Conservation (phyloP, 2,329 filamentous ascomycete genomes). For the Fusarium camptoceras region DNA sequence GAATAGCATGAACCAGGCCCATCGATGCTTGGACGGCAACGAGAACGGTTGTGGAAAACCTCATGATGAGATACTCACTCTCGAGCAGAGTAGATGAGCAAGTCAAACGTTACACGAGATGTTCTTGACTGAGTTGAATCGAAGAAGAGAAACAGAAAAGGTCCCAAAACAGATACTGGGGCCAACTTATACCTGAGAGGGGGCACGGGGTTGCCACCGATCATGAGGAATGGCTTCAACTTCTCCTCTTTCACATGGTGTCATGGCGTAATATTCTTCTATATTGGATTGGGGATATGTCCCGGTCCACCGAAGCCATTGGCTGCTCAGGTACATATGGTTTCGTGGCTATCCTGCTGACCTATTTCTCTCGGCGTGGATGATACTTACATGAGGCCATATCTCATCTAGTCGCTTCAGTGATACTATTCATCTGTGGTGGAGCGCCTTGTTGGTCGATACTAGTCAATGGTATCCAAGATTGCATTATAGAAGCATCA, state of each 20-base stretch:
- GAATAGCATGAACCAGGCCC: not conserved
- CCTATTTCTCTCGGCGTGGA: not conserved
- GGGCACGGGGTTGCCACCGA: not conserved
- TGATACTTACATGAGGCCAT: not conserved
- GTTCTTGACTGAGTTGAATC: not conserved
- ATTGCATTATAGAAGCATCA: not conserved
- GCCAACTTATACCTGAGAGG: slow-evolving; percentile 6
- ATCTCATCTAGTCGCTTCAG: not conserved
- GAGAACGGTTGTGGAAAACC: slow-evolving; percentile 2
- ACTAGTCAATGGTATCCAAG: not conserved
- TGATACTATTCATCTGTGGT: not conserved
- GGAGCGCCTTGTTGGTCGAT: not conserved
- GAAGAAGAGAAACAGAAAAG: not conserved
- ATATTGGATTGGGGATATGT: not conserved
- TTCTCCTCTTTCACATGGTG: not conserved
- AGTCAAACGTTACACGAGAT: not conserved
- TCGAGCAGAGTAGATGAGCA: not conserved
- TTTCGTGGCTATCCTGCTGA: not conserved
- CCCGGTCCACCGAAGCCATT: not conserved
- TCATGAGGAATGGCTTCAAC: not conserved
- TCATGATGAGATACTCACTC: slow-evolving; percentile 14
- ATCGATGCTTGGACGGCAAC: slow-evolving; percentile 27
- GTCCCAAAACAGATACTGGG: not conserved
- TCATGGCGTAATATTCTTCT: not conserved
- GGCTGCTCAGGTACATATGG: not conserved